These are phyloP conservation scores for Cryptococcus maquisensis DNA, from an alignment of 1,284 basidiomycete genomes.

Conservation along the genomic window DNA sequence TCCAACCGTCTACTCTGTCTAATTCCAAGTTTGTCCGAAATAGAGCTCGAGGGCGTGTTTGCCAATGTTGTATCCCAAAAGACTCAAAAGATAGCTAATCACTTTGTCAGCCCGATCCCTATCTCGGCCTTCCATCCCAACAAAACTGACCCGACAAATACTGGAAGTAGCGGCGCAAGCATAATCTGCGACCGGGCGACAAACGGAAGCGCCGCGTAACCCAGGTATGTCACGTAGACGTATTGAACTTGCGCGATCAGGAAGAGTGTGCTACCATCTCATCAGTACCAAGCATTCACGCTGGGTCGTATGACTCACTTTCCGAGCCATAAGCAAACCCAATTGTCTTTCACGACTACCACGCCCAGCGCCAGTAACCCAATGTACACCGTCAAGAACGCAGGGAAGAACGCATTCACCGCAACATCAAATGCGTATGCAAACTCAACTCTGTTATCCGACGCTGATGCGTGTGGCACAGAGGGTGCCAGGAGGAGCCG, in stretches of 20 bases:
- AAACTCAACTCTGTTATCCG: constrained; percentile 77
- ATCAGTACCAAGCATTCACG: background rate
- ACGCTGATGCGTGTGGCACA: constrained; percentile 57
- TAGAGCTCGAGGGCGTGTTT: constrained; percentile 70
- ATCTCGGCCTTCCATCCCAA: background rate
- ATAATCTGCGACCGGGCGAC: constrained; percentile 79
- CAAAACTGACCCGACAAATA: constrained; percentile 60
- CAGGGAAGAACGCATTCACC: constrained; percentile 89
- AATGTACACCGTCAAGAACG: constrained; percentile 80
- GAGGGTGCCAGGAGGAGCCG: constrained; percentile 66
- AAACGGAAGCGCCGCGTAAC: constrained; percentile 83
- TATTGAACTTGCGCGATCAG: constrained; percentile 80
- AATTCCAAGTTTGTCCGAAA: constrained; percentile 56
- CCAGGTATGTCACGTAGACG: constrained; percentile 83
- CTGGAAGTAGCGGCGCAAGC: constrained; percentile 74
- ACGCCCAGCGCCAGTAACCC: constrained; percentile 78
- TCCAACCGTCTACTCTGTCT: background rate
- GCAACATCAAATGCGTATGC: constrained; percentile 92
- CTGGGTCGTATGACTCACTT: constrained; percentile 53
- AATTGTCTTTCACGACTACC: constrained; percentile 73
- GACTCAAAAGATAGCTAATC: constrained; percentile 65
- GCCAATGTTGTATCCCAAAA: constrained; percentile 85
- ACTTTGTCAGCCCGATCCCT: background rate
- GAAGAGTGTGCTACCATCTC: constrained; percentile 60
- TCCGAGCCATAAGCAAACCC: constrained; percentile 87